Base-by-base conservation (phyloP, 1,284 basidiomycete species). In the Wolfiporia cocos region DNA sequence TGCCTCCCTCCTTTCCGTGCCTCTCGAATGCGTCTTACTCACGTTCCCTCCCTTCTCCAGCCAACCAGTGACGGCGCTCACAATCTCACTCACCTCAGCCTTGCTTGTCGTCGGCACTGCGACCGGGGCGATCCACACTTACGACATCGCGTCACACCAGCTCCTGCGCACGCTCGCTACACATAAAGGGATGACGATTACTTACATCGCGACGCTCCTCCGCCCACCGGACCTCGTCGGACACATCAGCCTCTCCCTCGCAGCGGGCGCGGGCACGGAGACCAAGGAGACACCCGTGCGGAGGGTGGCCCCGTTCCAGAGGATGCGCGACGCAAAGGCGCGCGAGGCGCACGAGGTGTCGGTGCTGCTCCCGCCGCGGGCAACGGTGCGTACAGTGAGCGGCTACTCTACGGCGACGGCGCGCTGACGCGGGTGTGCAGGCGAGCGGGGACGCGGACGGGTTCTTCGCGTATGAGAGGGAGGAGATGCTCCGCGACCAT, bases 131-230 rank as follows among this genome's bases (percentile, higher is more conserved):
- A 78, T 97, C 37, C 78, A 88, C 46, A 61, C 93, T 22, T 90
- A 94, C 57, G 87, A 96, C 49, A 76, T 95, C 26, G 80, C 87
- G 1, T 95, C 94, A 1, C 89, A 94, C 54, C 93, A 98, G 59
- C 78, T 84, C 23, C 69, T 95, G 21, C 85, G 91, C 26, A 86
- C 84, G 14, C 78, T 96, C 50, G 72, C 78, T 1, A 71, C 82
- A 3, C 81, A 74, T 66, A 87, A 83, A 48, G 86, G 83, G 10
- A 65, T 77, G 39, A 68, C 78, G n/a, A 80, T 95, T 58, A 81
- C 86, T 6, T 71, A 83, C 59, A 59, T 96, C 1, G 66, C 73
- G 26, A 86, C 87, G 1, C 73, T 95, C 65, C 69, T 92, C 26
- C 84, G 85, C 48, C 92, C 92, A 1, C 73, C 80, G 7, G 93